Conservation (phyloP, 2,329 filamentous ascomycete genomes). For the Canariomyces notabilis region DNA sequence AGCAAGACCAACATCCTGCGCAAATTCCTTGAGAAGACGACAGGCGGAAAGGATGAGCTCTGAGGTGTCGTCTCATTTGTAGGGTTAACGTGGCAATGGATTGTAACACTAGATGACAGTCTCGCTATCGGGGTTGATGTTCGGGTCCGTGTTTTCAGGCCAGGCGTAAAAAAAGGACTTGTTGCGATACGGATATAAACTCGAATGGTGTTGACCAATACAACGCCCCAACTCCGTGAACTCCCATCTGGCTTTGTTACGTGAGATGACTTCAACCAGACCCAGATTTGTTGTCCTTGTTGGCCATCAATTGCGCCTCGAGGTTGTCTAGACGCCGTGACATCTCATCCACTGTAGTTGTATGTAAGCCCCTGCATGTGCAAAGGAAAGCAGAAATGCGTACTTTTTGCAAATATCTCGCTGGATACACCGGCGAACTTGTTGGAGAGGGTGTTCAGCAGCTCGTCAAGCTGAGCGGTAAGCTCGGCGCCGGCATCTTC, state of each 20-base stretch:
- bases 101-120: constrained; percentile 7
- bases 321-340: constrained; percentile 77
- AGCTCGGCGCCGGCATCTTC: constrained; percentile 58
- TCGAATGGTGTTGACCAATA: not conserved
- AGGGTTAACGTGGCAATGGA: not conserved
- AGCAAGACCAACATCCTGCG: constrained; percentile 83
- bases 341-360: constrained; percentile 81
- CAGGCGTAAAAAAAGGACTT: not conserved
- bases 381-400: not conserved
- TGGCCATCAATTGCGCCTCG: constrained; percentile 64
- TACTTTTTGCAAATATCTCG: constrained; percentile 85
- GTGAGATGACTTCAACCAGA: constrained; percentile 5
- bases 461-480: constrained; percentile 75
- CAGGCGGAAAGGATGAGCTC: constrained; percentile 63
- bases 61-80: constrained; percentile 34
- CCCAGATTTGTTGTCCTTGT: constrained; percentile 36
- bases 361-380: constrained; percentile 4
- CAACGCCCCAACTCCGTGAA: constrained; percentile 7
- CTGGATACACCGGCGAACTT: constrained; percentile 82
- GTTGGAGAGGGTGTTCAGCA: constrained; percentile 75
- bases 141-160: not conserved
- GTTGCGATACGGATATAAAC: not conserved
- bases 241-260: not conserved
- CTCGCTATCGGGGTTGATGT: not conserved
- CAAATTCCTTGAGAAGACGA: constrained; percentile 62